phyloP scores from a whole-genome alignment of 257 asterid species.

The Solanum virginianum region DNA sequence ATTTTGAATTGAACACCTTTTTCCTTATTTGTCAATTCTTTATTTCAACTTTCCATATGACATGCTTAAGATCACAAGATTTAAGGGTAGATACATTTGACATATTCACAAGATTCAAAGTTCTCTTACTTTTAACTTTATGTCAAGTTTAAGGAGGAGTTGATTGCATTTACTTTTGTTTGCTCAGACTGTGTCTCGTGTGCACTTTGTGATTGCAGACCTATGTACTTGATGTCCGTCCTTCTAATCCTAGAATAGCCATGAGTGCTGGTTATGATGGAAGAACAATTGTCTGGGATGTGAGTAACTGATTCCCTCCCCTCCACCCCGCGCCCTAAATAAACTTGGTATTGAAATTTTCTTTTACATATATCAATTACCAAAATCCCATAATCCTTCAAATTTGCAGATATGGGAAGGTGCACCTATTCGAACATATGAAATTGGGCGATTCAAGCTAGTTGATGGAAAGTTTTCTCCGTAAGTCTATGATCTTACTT shows the following conservation, averaged over 20 bases:
- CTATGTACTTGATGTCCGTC: conserved; percentile 92
- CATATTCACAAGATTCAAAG: neutral
- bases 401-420: conserved; percentile 92
- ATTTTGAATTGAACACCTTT: neutral
- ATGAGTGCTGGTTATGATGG: conserved; percentile 99
- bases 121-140: neutral
- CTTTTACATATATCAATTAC: neutral
- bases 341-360: neutral
- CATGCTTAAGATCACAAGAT: neutral
- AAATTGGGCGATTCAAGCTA: conserved; percentile 74
- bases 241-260: conserved; percentile 94
- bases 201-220: conserved; percentile 35
- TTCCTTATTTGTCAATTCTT: neutral
- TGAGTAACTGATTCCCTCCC: conserved; percentile 23
- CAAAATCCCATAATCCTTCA: neutral
- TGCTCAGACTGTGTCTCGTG: neutral
- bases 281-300: conserved; percentile 96
- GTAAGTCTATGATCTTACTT: conserved; percentile 45
- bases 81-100: neutral
- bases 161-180: neutral
- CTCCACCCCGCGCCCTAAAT: neutral
- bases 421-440: conserved; percentile 64
- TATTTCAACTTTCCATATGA: neutral
- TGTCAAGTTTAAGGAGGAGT: neutral
- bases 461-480: conserved; percentile 97